Conservation (phyloP, 2,329 filamentous ascomycete species). For the Colletotrichum lini region DNA sequence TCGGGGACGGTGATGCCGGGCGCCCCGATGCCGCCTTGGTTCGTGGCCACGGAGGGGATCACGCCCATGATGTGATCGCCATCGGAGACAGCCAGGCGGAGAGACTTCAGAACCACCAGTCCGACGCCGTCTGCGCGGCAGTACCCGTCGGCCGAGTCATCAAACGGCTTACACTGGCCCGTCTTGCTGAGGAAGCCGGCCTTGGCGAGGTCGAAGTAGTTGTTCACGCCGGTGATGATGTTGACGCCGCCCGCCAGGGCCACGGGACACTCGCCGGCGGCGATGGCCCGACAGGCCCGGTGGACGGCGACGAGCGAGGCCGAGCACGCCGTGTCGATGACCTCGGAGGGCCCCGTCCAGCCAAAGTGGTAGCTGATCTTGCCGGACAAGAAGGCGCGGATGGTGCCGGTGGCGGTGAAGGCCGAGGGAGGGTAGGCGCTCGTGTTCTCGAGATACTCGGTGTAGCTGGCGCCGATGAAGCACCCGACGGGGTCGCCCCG, state of each 20-base stretch:
- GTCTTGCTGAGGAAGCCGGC: constrained; percentile 49
- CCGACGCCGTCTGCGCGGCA: constrained; percentile 64
- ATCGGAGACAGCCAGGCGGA: constrained; percentile 62
- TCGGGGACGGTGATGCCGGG: constrained; percentile 49
- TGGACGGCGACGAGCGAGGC: constrained; percentile 52
- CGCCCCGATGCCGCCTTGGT: constrained; percentile 52
- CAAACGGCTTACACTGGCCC: constrained; percentile 53
- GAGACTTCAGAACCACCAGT: constrained; percentile 60
- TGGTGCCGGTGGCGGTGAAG: constrained; percentile 55
- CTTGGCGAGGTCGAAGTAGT: constrained; percentile 33
- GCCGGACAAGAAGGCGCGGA: constrained; percentile 52
- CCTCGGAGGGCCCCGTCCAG: constrained; percentile 52
- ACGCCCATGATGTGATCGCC: constrained; percentile 64
- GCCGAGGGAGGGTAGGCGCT: constrained; percentile 52
- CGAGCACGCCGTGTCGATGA: constrained; percentile 57
- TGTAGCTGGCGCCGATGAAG: constrained; percentile 52
- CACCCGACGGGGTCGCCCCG: constrained; percentile 49
- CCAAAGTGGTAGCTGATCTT: constrained; percentile 55
- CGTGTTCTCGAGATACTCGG: constrained; percentile 60
- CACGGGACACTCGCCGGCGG: constrained; percentile 49
- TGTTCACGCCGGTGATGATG: constrained; percentile 46
- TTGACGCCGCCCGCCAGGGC: constrained; percentile 58
- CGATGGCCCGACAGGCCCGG: constrained; percentile 46
- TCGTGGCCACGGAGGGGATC: constrained; percentile 53
- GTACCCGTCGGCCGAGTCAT: constrained; percentile 60